These are phyloP conservation scores for Microdochium paspali DNA, from an alignment of 2,329 filamentous ascomycete genomes.

Conservation along the genomic window DNA sequence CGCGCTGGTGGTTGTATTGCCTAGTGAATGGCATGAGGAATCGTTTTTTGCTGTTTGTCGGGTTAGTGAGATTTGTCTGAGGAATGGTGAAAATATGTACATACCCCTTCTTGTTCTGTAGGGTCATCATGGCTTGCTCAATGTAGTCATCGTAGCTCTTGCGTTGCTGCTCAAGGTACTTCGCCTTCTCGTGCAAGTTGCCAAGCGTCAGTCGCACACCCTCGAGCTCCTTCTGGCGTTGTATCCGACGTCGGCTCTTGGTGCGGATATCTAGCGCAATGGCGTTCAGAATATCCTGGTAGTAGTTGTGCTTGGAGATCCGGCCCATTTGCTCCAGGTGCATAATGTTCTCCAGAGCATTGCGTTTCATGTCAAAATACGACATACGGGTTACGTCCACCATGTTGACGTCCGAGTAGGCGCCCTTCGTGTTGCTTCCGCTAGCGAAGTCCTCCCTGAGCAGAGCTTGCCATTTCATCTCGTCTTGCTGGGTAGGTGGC, in stretches of 20 bases:
- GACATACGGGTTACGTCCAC: slow-evolving; percentile 83
- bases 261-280: slow-evolving; percentile 95
- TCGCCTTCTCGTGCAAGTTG: slow-evolving; percentile 76
- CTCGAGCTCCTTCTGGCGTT: slow-evolving; percentile 85
- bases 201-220: slow-evolving; percentile 65
- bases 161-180: slow-evolving; percentile 87
- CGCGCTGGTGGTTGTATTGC: slow-evolving; percentile 96
- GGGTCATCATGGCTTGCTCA: slow-evolving; percentile 92
- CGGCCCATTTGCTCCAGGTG: slow-evolving; percentile 77
- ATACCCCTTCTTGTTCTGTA: slow-evolving; percentile 92
- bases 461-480: slow-evolving; percentile 75
- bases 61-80: slow-evolving; percentile 11
- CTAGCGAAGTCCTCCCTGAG: slow-evolving; percentile 71
- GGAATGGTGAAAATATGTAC: slow-evolving; percentile 13
- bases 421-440: slow-evolving; percentile 62
- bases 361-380: slow-evolving; percentile 88
- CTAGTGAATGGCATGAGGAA: slow-evolving; percentile 96
- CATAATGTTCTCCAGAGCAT: slow-evolving; percentile 88
- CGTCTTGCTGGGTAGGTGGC: slow-evolving; percentile 77
- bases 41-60: slow-evolving; percentile 60
- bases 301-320: slow-evolving; percentile 83
- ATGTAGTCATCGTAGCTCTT: slow-evolving; percentile 99
- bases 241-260: slow-evolving; percentile 86
- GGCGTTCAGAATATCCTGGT: slow-evolving; percentile 95
- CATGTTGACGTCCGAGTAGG: slow-evolving; percentile 85